A percentile compares a stretch with the other conserved stretches of the same genome.
Evolutionary conservation across 2,329 filamentous ascomycete genomes (phyloP).

Genomic region (Colletotrichum somersetense): DNA sequence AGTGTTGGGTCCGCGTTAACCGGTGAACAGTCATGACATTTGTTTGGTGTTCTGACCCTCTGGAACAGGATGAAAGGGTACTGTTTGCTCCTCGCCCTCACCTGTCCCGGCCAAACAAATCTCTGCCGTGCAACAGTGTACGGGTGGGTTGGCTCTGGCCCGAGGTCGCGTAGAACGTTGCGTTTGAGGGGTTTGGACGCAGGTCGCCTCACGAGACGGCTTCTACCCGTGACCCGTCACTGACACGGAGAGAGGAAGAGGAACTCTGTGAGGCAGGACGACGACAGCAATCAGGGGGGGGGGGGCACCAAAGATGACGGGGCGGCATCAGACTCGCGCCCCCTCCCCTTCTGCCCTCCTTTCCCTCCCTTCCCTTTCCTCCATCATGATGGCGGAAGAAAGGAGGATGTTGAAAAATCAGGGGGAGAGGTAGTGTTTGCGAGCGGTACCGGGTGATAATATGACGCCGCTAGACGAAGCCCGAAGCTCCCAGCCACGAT

Average conservation of each 20-base stretch:
- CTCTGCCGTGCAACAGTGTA: conserved; percentile 2
- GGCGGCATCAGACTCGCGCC: neutral
- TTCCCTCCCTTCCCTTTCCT: neutral
- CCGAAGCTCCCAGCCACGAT: neutral
- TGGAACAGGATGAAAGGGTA: neutral
- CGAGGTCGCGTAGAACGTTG: neutral
- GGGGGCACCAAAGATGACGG: neutral
- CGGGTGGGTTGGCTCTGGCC: neutral
- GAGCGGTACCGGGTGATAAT: neutral
- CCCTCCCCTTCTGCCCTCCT: too few species aligned
- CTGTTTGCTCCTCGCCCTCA: neutral
- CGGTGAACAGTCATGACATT: too few species aligned
- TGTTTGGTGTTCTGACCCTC: neutral
- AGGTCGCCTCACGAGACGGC: conserved; percentile 27
- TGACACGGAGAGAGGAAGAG: neutral
- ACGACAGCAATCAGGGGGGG: neutral
- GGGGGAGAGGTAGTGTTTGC: neutral
- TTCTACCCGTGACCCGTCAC: conserved; percentile 3
- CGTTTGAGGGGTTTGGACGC: conserved; percentile 10
- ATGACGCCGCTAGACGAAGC: neutral
- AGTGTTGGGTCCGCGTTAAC: neutral
- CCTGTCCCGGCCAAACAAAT: neutral
- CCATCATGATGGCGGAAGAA: neutral
- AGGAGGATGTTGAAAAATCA: neutral
- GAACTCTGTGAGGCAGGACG: neutral